These are phyloP conservation scores for Fraxinus greggii DNA, from an alignment of 305 asterid genomes.

Conservation along the genomic window DNA sequence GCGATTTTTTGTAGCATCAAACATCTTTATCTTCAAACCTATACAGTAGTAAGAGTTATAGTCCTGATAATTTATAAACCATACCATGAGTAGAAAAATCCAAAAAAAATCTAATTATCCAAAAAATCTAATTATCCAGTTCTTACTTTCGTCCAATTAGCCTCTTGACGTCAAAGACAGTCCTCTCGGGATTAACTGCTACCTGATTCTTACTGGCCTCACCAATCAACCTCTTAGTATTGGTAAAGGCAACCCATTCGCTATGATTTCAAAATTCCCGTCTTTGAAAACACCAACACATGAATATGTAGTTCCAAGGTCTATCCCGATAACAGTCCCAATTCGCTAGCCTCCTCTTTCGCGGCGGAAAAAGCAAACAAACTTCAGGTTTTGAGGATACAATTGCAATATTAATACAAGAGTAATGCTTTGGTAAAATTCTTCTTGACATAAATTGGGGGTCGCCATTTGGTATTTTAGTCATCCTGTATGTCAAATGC, in stretches of 20 bases:
- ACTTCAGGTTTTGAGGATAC: conserved; percentile 38
- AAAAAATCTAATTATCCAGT: background rate
- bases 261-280: conserved; percentile 72
- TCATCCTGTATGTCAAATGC: too few relatives aligned
- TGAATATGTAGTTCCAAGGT: conserved; percentile 76
- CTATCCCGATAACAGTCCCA: conserved; percentile 76
- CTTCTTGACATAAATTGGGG: too few relatives aligned
- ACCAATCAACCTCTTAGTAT: conserved; percentile 65
- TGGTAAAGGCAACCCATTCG: conserved; percentile 46
- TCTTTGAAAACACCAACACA: conserved; percentile 80
- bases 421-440: too few relatives aligned
- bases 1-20: too few relatives aligned
- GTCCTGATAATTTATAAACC: background rate
- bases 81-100: background rate
- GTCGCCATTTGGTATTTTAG: too few relatives aligned
- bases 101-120: background rate
- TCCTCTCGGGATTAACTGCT: conserved; percentile 64
- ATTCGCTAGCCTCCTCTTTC: conserved; percentile 52
- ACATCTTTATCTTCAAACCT: too few relatives aligned
- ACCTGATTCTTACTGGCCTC: conserved; percentile 81
- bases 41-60: background rate
- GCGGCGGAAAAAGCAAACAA: conserved; percentile 49
- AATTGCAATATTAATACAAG: too few relatives aligned
- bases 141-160: conserved; percentile 74
- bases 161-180: conserved; percentile 72